Conservation (phyloP, 2,329 filamentous ascomycete species). For the Cordyceps cicadae region DNA sequence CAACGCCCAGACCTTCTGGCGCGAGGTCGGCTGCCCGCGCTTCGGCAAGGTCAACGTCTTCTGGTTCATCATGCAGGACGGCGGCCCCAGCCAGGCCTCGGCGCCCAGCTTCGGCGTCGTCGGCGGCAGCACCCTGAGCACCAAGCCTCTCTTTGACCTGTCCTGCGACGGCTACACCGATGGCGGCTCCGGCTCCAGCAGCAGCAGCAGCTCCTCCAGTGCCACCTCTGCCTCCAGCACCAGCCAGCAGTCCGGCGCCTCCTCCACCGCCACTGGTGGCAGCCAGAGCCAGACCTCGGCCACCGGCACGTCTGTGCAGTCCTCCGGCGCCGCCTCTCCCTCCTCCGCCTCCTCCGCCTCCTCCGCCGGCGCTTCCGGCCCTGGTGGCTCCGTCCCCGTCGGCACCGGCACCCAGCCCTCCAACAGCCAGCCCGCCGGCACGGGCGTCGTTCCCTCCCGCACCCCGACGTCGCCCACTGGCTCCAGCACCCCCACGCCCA, state of each 20-base stretch:
- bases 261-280: slow-evolving; percentile 2
- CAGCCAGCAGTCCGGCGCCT: slow-evolving; percentile 17
- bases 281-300: slow-evolving; percentile 5
- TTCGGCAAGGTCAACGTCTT: slow-evolving; percentile 59
- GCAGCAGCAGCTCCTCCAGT: slow-evolving; percentile 13
- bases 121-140: slow-evolving; percentile 39
- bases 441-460: background rate
- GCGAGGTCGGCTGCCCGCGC: slow-evolving; percentile 64
- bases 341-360: slow-evolving; percentile 7
- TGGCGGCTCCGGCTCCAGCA: slow-evolving; percentile 9
- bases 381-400: slow-evolving; percentile 19
- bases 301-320: background rate
- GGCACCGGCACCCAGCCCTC: slow-evolving; percentile 5
- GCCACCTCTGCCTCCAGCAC: slow-evolving; percentile 11
- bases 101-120: slow-evolving; percentile 65
- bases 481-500: background rate
- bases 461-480: background rate
- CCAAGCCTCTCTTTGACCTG: slow-evolving; percentile 54
- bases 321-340: background rate
- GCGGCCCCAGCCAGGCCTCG: slow-evolving; percentile 41
- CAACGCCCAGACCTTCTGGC: slow-evolving; percentile 76
- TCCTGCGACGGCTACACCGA: slow-evolving; percentile 38
- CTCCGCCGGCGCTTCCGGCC: slow-evolving; percentile 19
- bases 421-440: slow-evolving; percentile 13
- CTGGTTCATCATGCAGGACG: slow-evolving; percentile 72